Conservation (phyloP, 331 rosid genomes). For the Rhamnella rubrinervis region DNA sequence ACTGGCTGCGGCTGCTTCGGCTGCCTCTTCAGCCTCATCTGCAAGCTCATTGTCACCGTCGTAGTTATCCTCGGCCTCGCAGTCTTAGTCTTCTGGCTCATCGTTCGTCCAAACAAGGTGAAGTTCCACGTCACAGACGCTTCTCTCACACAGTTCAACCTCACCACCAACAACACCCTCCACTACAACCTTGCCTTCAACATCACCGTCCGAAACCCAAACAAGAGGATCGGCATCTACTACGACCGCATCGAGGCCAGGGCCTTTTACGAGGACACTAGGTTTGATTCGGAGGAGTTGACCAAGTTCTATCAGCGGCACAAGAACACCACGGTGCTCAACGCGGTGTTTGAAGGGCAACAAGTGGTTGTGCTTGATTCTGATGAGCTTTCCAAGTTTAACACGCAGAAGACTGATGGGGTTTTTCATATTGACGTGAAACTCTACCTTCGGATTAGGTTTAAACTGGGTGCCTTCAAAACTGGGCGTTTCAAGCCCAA, state of each 20-base stretch:
- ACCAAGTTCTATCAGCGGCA: slow-evolving; percentile 54
- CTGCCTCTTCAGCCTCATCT: slow-evolving; percentile 18
- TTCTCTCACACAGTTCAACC: slow-evolving; percentile 32
- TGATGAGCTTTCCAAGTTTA: slow-evolving; percentile 21
- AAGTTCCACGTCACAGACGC: slow-evolving; percentile 30
- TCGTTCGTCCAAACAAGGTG: slow-evolving; percentile 53
- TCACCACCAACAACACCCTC: slow-evolving; percentile 6
- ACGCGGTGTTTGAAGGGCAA: slow-evolving; percentile 36
- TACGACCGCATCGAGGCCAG: slow-evolving; percentile 32
- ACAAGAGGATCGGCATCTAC: slow-evolving; percentile 30
- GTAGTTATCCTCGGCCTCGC: slow-evolving; percentile 36
- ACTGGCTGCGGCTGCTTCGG: slow-evolving; percentile 35
- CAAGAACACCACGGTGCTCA: slow-evolving; percentile 41
- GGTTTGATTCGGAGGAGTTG: slow-evolving; percentile 26
- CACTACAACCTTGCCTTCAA: slow-evolving; percentile 30
- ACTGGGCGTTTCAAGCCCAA: slow-evolving; percentile 24
- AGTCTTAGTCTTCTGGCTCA: slow-evolving; percentile 48
- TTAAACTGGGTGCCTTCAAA: slow-evolving; percentile 30
- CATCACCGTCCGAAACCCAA: slow-evolving; percentile 35
- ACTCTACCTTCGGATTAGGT: slow-evolving; percentile 40
- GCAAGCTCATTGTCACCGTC: slow-evolving; percentile 11
- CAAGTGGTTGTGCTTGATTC: slow-evolving; percentile 13
- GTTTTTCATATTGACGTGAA: slow-evolving; percentile 49
- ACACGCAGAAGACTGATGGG: slow-evolving; percentile 36
- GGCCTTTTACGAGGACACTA: slow-evolving; percentile 32